A percentile compares a stretch with the other conserved stretches of the same genome.
Evolutionary conservation across 176 grass and related monocot species (phyloP).

Genomic region (Cenchrus purpureus): DNA sequence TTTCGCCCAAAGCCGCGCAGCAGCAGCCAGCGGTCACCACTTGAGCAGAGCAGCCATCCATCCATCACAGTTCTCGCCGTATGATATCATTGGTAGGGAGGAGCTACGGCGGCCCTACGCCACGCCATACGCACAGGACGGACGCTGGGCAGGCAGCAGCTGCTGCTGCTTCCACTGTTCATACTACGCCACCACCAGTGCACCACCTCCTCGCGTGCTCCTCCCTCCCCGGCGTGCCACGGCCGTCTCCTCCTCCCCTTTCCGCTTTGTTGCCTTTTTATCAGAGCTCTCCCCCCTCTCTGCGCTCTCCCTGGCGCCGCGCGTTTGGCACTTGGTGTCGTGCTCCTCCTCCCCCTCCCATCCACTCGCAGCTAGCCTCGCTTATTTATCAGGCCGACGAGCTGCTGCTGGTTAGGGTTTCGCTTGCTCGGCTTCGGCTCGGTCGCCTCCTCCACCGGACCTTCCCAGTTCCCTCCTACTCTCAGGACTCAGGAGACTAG

Average conservation of each 20-base stretch:
- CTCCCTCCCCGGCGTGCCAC: constrained; percentile 27
- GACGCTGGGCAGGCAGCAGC: neutral
- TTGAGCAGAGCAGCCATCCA: neutral
- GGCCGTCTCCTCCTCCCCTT: neutral
- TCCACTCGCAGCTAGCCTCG: too few species aligned
- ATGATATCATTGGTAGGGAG: constrained; percentile 1
- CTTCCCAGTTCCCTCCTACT: neutral
- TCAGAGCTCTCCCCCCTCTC: neutral
- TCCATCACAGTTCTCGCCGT: neutral
- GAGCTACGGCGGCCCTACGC: neutral
- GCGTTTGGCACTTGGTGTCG: constrained; percentile 21
- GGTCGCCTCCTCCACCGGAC: neutral
- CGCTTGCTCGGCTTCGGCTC: neutral
- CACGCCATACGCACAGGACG: constrained; percentile 22
- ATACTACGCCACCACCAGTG: neutral
- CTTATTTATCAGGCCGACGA: constrained; percentile 17
- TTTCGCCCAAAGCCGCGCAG: constrained; percentile 45
- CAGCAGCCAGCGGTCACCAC: neutral
- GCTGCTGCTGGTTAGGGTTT: neutral
- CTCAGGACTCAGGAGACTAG: too few species aligned
- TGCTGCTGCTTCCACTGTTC: neutral
- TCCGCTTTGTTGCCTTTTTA: constrained; percentile 39
- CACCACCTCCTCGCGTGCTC: constrained; percentile 39
- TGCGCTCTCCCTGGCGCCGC: constrained; percentile 11
- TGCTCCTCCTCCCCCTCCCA: too few species aligned